These are phyloP conservation scores for Zygotorulaspora florentina DNA, from an alignment of 805 yeast genomes.

Conservation along the genomic window DNA sequence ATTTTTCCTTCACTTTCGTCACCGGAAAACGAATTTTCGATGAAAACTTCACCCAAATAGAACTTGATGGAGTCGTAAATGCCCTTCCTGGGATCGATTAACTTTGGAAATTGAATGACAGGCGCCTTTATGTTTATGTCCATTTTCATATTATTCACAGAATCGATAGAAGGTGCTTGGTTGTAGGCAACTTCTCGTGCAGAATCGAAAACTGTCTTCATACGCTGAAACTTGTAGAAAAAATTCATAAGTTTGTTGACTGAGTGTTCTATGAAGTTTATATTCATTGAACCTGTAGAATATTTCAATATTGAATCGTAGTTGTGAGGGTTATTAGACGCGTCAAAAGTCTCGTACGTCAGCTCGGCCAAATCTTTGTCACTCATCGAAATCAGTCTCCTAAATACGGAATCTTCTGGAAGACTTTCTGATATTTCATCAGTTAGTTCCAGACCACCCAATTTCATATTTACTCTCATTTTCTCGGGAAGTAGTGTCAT, in stretches of 20 bases:
- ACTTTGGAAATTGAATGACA: slow-evolving; percentile 69
- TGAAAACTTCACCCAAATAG: slow-evolving; percentile 77
- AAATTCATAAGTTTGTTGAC: slow-evolving; percentile 62
- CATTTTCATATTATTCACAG: slow-evolving; percentile 55
- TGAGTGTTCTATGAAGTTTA: slow-evolving; percentile 81
- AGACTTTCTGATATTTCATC: slow-evolving; percentile 72
- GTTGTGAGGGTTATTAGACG: slow-evolving; percentile 40
- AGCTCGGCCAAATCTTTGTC: slow-evolving; percentile 75
- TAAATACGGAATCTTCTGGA: slow-evolving; percentile 51
- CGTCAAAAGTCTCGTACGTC: slow-evolving; percentile 75
- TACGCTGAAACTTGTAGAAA: slow-evolving; percentile 67
- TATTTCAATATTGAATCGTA: slow-evolving; percentile 40
- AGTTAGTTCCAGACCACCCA: slow-evolving; percentile 74
- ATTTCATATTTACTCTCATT: slow-evolving; percentile 61
- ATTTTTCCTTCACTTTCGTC: slow-evolving; percentile 31
- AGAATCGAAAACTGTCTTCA: slow-evolving; percentile 85
- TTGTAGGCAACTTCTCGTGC: slow-evolving; percentile 86
- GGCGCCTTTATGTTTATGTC: slow-evolving; percentile 78
- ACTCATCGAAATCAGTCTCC: slow-evolving; percentile 71
- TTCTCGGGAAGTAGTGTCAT: slow-evolving; percentile 70
- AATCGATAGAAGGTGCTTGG: slow-evolving; percentile 63
- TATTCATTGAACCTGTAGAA: slow-evolving; percentile 66
- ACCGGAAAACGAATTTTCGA: slow-evolving; percentile 54
- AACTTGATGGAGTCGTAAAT: slow-evolving; percentile 60
- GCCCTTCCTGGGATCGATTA: slow-evolving; percentile 40